A percentile compares a stretch with the other conserved stretches of the same genome.
Conservation (phyloP, 2,329 filamentous ascomycete species). For the Alternaria burnsii region DNA sequence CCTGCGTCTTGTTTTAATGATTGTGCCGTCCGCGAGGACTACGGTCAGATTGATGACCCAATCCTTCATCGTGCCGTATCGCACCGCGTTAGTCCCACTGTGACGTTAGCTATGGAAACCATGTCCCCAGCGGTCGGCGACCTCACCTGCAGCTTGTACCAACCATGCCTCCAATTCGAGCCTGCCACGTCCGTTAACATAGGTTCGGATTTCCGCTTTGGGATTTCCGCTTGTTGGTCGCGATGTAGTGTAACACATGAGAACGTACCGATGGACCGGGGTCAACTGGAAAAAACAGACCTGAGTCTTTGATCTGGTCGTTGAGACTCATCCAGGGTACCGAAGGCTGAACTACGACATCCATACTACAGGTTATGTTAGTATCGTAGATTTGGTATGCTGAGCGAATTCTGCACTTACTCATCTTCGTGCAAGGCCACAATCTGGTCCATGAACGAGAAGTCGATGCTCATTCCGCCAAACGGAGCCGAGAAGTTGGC, state of each 20-base stretch:
- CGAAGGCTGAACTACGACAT: conserved; percentile 88
- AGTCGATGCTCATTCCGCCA: conserved; percentile 89
- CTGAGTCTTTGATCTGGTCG: conserved; percentile 73
- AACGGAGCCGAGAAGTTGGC: conserved; percentile 89
- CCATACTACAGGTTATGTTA: conserved; percentile 66
- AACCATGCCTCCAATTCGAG: conserved; percentile 84
- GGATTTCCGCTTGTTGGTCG: conserved; percentile 20
- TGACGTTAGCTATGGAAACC: conserved; percentile 11
- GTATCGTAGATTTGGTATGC: conserved; percentile 1
- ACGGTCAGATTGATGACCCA: conserved; percentile 87
- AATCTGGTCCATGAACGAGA: conserved; percentile 85
- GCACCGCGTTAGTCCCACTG: conserved; percentile 80
- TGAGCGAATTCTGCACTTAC: conserved; percentile 32
- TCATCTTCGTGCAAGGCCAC: conserved; percentile 82
- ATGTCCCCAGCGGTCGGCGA: background rate
- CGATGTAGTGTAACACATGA: background rate
- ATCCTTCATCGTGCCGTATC: conserved; percentile 87
- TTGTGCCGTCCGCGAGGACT: conserved; percentile 77
- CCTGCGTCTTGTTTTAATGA: conserved; percentile 81
- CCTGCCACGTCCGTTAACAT: conserved; percentile 50
- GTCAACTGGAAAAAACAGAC: conserved; percentile 90
- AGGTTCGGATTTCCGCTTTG: conserved; percentile 22
- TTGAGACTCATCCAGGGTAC: conserved; percentile 95
- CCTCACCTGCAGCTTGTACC: conserved; percentile 69
- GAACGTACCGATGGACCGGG: conserved; percentile 68